phyloP scores from a whole-genome alignment of 345 rosid genomes.

The Linum tenue region DNA sequence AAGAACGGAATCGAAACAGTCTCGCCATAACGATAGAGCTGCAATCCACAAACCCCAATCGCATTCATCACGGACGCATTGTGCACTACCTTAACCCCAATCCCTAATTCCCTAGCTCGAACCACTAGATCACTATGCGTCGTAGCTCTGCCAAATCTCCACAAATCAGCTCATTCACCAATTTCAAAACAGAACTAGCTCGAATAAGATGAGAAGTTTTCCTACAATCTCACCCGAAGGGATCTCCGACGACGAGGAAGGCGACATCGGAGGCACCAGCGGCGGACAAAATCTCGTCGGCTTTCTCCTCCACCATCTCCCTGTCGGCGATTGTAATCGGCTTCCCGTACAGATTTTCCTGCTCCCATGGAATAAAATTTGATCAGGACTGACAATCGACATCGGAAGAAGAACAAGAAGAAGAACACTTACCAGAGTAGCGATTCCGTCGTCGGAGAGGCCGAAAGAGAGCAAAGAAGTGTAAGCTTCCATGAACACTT shows the following conservation, averaged over 20 bases:
- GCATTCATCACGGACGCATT: constrained; percentile 97
- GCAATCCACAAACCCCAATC: constrained; percentile 79
- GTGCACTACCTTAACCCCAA: constrained; percentile 65
- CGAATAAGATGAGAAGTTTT: not conserved
- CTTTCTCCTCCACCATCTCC: too few relatives aligned
- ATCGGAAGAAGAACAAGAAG: not conserved
- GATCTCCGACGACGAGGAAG: constrained; percentile 93
- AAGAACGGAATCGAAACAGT: constrained; percentile 84
- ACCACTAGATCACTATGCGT: constrained; percentile 92
- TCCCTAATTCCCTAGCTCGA: constrained; percentile 65
- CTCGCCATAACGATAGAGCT: constrained; percentile 89
- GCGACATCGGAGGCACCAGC: constrained; percentile 48
- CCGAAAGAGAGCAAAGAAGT: constrained; percentile 91
- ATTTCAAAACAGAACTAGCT: not conserved
- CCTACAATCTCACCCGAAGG: constrained; percentile 51
- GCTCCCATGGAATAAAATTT: not conserved
- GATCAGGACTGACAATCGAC: too few relatives aligned
- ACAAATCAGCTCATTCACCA: not conserved
- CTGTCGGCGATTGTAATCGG: too few relatives aligned
- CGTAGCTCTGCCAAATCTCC: constrained; percentile 56
- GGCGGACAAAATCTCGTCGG: constrained; percentile 16
- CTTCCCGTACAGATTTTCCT: constrained; percentile 33
- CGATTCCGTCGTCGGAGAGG: constrained; percentile 61
- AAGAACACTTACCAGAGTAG: constrained; percentile 38
- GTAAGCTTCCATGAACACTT: constrained; percentile 83